Evolutionary conservation across 177 flowering plant species (phyloP), one percentile per base, ranked within the genome.

Genomic region (Viscum album): DNA sequence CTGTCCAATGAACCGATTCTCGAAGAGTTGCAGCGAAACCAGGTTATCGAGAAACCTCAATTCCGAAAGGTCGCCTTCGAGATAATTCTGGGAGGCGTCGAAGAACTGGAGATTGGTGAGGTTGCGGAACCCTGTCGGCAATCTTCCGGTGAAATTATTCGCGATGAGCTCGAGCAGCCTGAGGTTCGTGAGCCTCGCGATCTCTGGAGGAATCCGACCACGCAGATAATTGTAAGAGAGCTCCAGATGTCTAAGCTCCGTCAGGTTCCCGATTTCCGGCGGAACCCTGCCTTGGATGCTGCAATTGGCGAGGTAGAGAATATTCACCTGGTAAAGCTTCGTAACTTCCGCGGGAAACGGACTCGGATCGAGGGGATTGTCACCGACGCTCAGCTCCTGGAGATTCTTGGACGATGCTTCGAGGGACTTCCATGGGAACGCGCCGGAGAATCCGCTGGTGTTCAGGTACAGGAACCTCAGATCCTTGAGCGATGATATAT

Each of bases 121-220:
- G 67, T 83, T 84, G 30, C 85, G 59, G 12, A 87, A 62, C 52
- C 86, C 84, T 1, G 35, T 65, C 4, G 89, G 92, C n/a, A 87
- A 35, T 30, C 71, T 81, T 30, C 89, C 89, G 0, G 78, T 83
- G 29, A 87, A 66, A 2, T 45, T 2, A 43, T 87, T 87, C 35
- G 60, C 24, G 74, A 77, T 85, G 13, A 87, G 76, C 78, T 83
- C 89, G 12, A 87, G 83, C 82, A 81, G 86, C 88, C 88, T 79
- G 7, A 87, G 77, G 0, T 84, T 84, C 13, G 0, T 24, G 7
- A 83, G 80, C 36, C 73, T 85, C 30, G 78, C 78, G n/a, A 85
- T 81, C 68, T 74, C 83, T 10, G 54, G 36, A 0, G 89, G 92
- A 58, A 87, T 82, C 21, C 73, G 73, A 0, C 92, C 92, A 28